Evolutionary conservation across 495 filamentous ascomycete genomes (phyloP), one percentile per base, ranked within the genome.

Genomic region (Aspergillus carlsbadensis): DNA sequence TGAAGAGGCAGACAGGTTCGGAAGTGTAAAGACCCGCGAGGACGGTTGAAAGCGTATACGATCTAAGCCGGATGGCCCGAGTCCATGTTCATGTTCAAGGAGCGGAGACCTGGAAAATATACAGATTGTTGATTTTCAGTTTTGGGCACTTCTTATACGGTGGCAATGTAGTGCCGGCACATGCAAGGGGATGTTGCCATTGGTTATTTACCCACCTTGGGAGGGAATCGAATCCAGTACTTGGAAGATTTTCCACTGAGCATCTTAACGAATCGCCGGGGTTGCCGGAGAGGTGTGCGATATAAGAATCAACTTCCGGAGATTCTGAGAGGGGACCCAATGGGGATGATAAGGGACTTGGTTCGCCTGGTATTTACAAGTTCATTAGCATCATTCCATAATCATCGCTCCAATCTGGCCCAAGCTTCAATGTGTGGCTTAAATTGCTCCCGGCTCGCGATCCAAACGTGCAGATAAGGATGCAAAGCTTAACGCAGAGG

Each of bases 11-110:
- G 86, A 85, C 36, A 87, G 82, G 37, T 86, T 82, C 40, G 86
- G 85, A 52, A 86, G 73, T 41, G 87, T 89, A 52, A 85, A 81
- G 43, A 79, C 82, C 67, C 83, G 83, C 40, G 81, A 76, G 45
- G 79, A 81, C 59, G 86, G 88, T 63, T 89, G 87, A 67, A 96
- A 92, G 57, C 94, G 89, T 71, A 98, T 98, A 62, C 94, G 87
- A 68, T 92, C 85, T 63, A 98, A 81, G 54, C 94, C 94, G 49
- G 92, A 93, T 29, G 75, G 73, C 46, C 81, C 81, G 41, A 86
- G 68, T 63, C 82, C 81, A 76, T 82, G 79, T 52, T 87, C 84
- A 64, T 78, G 82, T 55, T 86, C 84, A 51, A 84, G 71, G 58
- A 87, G 71, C 47, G 82, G 78, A 33, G 83, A 84, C 66, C 81